Conservation (phyloP, 805 yeast genomes). For the Candida oleophila region DNA sequence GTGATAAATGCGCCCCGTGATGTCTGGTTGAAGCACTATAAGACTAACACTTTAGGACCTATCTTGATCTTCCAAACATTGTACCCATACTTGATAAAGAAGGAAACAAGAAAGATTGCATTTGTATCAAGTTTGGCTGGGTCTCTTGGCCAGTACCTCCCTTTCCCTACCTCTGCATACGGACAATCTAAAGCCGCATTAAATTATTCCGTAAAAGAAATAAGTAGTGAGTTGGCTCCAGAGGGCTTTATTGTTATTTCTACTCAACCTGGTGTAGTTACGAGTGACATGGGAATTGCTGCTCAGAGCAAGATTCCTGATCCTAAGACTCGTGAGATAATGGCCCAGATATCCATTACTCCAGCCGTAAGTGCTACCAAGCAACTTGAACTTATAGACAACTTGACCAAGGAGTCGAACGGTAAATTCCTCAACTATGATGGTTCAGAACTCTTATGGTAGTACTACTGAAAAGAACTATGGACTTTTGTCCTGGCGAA, state of each 20-base stretch:
- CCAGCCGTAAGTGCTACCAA: constrained; percentile 11
- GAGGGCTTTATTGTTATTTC: constrained; percentile 27
- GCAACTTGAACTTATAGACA: constrained; percentile 9
- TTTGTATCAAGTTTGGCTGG: constrained; percentile 28
- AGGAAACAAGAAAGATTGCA: constrained; percentile 22
- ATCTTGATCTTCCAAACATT: constrained; percentile 24
- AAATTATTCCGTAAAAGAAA: constrained; percentile 24
- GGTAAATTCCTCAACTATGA: constrained; percentile 14
- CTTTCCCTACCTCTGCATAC: constrained; percentile 20
- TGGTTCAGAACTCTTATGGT: constrained; percentile 10
- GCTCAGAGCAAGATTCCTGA: neutral
- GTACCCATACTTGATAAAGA: constrained; percentile 23
- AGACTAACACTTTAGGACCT: constrained; percentile 29
- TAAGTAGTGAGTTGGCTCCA: constrained; percentile 20
- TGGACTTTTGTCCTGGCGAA: no score
- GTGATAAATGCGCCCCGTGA: constrained; percentile 18
- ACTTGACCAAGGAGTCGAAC: constrained; percentile 5
- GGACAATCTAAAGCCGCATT: constrained; percentile 38
- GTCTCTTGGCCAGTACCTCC: constrained; percentile 20
- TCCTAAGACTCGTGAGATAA: neutral
- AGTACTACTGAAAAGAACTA: no score
- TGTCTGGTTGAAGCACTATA: constrained; percentile 14
- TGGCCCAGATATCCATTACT: constrained; percentile 7
- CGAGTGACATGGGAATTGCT: constrained; percentile 25
- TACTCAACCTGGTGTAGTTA: constrained; percentile 39